phyloP scores from a whole-genome alignment of 371 early-diverging fungal genomes.

The Blakeslea trispora region DNA sequence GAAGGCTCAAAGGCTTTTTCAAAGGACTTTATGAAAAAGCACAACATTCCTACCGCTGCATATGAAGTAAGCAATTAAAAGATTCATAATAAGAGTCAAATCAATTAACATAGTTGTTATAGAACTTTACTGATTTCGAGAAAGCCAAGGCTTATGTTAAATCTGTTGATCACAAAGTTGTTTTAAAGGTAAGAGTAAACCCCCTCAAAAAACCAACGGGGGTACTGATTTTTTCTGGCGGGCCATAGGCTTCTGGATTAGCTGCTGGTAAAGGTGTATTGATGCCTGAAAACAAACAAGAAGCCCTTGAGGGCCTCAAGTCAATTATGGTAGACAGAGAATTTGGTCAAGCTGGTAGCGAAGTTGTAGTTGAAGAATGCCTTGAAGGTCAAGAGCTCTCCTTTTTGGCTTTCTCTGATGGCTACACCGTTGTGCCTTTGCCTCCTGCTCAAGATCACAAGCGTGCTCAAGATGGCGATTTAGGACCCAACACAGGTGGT shows the following conservation, averaged over 20 bases:
- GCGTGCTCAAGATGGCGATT: slow-evolving; percentile 89
- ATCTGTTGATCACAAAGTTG: slow-evolving; percentile 64
- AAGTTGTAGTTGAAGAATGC: slow-evolving; percentile 95
- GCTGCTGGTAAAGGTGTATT: slow-evolving; percentile 98
- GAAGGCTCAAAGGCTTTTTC: slow-evolving; percentile 98
- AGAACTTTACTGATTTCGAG: slow-evolving; percentile 86
- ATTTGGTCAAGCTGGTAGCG: slow-evolving; percentile 89
- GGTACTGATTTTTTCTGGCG: background rate
- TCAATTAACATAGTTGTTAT: background rate
- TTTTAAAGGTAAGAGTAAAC: slow-evolving; percentile 75
- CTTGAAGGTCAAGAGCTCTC: slow-evolving; percentile 92
- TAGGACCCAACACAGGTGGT: slow-evolving; percentile 97
- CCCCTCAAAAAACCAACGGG: background rate
- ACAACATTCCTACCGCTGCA: slow-evolving; percentile 94
- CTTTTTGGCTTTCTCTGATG: slow-evolving; percentile 93
- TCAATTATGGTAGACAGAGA: slow-evolving; percentile 86
- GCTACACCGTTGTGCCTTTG: slow-evolving; percentile 86
- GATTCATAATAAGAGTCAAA: background rate
- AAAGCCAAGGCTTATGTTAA: slow-evolving; percentile 76
- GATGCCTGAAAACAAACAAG: slow-evolving; percentile 83
- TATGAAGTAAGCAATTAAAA: slow-evolving; percentile 61
- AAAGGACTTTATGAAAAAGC: slow-evolving; percentile 96
- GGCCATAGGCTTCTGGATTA: slow-evolving; percentile 85
- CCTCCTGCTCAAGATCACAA: slow-evolving; percentile 98
- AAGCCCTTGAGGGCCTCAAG: slow-evolving; percentile 85